phyloP scores from a whole-genome alignment of 371 early-diverging fungal species.

The Syncephalastrum monosporum region DNA sequence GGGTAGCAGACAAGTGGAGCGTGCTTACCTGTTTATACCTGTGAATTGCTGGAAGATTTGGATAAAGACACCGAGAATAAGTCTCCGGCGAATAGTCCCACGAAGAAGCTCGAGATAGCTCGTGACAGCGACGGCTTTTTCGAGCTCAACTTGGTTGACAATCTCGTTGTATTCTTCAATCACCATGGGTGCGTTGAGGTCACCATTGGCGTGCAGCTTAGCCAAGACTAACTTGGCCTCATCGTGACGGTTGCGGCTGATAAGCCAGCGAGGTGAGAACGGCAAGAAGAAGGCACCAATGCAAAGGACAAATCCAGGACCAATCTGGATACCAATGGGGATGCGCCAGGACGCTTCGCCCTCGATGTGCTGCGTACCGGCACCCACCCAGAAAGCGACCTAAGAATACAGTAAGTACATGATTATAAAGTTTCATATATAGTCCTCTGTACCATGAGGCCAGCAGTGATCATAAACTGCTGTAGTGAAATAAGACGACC shows the following conservation, averaged over 20 bases:
- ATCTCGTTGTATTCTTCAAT: conserved; percentile 77
- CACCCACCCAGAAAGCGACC: conserved; percentile 48
- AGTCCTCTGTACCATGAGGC: conserved; percentile 31
- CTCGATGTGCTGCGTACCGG: conserved; percentile 30
- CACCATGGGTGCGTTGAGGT: conserved; percentile 56
- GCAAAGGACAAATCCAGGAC: conserved; percentile 44
- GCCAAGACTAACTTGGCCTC: conserved; percentile 79
- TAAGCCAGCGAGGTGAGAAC: conserved; percentile 72
- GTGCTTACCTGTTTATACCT: conserved; percentile 59
- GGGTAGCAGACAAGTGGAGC: conserved; percentile 65
- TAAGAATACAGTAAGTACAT: too few species aligned
- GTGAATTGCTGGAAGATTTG: conserved; percentile 67
- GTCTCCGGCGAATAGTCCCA: conserved; percentile 58
- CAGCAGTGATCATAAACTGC: conserved; percentile 46
- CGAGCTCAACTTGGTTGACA: conserved; percentile 64
- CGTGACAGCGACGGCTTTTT: conserved; percentile 64
- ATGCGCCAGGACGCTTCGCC: conserved; percentile 44
- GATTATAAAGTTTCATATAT: too few species aligned
- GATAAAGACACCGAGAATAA: conserved; percentile 68
- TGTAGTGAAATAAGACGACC: conserved; percentile 52
- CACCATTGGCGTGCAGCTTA: conserved; percentile 64
- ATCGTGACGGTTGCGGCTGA: conserved; percentile 64
- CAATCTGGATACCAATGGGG: conserved; percentile 52
- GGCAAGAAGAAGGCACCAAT: conserved; percentile 55
- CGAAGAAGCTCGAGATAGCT: conserved; percentile 73